phyloP scores from a whole-genome alignment of 441 rosid species.

The Eutrema salsugineum region DNA sequence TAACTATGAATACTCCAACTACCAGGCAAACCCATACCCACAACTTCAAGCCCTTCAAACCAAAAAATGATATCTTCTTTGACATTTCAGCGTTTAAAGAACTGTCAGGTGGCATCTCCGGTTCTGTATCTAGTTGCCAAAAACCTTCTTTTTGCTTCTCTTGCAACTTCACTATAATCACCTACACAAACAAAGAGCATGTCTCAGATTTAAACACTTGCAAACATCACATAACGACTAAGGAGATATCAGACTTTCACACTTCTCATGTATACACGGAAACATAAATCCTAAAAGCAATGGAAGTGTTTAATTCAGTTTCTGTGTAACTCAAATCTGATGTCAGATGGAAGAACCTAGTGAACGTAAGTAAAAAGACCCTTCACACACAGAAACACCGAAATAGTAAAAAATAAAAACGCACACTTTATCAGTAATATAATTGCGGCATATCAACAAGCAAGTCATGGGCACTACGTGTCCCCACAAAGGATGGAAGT shows the following conservation, averaged over 20 bases:
- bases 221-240: not conserved
- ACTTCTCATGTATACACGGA: not conserved
- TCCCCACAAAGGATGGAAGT: not conserved
- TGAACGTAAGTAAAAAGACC: not conserved
- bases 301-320: not conserved
- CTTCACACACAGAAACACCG: not conserved
- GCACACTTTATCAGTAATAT: not conserved
- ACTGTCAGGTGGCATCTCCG: constrained; percentile 54
- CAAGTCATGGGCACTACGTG: constrained; percentile 9
- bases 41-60: constrained; percentile 72
- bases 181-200: constrained; percentile 35
- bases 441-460: constrained; percentile 9
- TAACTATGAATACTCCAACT: constrained; percentile 66
- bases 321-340: not conserved
- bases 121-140: constrained; percentile 9
- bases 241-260: not conserved
- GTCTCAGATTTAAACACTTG: constrained; percentile 1
- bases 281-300: not conserved
- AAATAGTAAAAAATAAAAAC: not conserved
- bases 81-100: constrained; percentile 58
- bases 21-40: constrained; percentile 76
- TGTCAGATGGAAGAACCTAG: not conserved
- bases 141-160: not conserved
- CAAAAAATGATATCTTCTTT: constrained; percentile 64
- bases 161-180: constrained; percentile 30